Percentiles rank a stretch among this genome's conserved stretches.
These are phyloP conservation scores for Asterella californica DNA, from an alignment of 225 moss, liverwort and hornwort genomes.

Conservation along the genomic window DNA sequence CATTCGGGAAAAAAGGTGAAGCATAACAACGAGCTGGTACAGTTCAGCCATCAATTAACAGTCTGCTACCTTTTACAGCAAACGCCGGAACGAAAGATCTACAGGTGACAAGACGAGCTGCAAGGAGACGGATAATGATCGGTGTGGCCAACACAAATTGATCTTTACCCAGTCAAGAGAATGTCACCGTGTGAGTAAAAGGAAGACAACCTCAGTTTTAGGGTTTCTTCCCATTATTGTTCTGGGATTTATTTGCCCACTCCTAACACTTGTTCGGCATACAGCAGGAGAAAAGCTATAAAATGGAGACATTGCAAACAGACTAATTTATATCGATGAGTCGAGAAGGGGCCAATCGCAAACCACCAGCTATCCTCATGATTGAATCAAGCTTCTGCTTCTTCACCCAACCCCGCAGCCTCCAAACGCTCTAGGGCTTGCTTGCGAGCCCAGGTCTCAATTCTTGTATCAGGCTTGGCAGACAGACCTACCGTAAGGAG, in stretches of 20 bases:
- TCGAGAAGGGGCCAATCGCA: neutral
- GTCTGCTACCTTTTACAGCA: neutral
- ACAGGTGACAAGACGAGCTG: neutral
- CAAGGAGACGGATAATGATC: neutral
- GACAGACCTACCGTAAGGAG: constrained; percentile 57
- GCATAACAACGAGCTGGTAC: no score
- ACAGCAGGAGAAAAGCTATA: neutral
- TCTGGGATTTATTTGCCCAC: neutral
- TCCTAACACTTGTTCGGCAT: neutral
- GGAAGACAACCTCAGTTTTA: neutral
- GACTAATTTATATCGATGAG: neutral
- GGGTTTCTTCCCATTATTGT: constrained; percentile 7
- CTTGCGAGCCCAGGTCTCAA: constrained; percentile 64
- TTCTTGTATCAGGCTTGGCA: constrained; percentile 57
- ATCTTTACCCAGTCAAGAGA: neutral
- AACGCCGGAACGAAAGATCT: neutral
- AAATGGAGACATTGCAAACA: neutral
- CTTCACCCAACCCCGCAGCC: constrained; percentile 28
- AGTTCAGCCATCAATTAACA: neutral
- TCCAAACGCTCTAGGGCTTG: constrained; percentile 65
- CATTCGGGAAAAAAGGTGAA: no score
- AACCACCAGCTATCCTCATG: neutral
- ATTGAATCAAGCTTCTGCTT: constrained; percentile 7
- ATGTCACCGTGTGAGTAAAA: neutral
- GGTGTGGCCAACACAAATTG: neutral